Conservation (phyloP, 2,329 filamentous ascomycete genomes). For the Scopulariopsis brevicaulis region DNA sequence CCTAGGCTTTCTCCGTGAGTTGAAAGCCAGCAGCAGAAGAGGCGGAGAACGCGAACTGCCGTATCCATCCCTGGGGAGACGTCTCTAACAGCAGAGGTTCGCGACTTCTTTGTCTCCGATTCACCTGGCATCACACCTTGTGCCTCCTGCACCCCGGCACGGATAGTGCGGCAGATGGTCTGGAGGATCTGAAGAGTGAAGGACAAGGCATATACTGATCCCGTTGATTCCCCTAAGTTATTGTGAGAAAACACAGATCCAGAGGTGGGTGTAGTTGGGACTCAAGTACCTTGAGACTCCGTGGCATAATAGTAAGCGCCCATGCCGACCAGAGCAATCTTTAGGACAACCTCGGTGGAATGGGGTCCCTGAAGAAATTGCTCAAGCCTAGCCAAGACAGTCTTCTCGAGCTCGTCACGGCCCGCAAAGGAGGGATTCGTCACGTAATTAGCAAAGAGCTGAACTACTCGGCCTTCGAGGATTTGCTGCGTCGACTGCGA, state of each 20-base stretch:
- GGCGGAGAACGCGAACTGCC: slow-evolving; percentile 7
- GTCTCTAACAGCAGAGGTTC: background rate
- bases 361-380: slow-evolving; percentile 29
- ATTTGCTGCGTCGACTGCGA: slow-evolving; percentile 46
- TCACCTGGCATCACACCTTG: slow-evolving; percentile 5
- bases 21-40: slow-evolving; percentile 9
- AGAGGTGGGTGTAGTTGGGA: background rate
- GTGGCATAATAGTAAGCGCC: slow-evolving; percentile 67
- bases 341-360: slow-evolving; percentile 55
- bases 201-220: background rate
- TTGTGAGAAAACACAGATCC: background rate
- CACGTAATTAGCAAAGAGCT: slow-evolving; percentile 76
- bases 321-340: slow-evolving; percentile 78
- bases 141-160: background rate
- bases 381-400: slow-evolving; percentile 69
- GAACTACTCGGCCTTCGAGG: slow-evolving; percentile 71
- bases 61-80: slow-evolving; percentile 5
- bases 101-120: background rate
- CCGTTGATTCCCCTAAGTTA: background rate
- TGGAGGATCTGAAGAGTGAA: slow-evolving; percentile 4
- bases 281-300: slow-evolving; percentile 14
- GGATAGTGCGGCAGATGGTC: background rate
- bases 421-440: slow-evolving; percentile 63
- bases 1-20: slow-evolving; percentile 4
- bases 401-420: slow-evolving; percentile 72